These are phyloP conservation scores for Leccinum ochraceum DNA, from an alignment of 768 basidiomycete species.

Conservation along the genomic window DNA sequence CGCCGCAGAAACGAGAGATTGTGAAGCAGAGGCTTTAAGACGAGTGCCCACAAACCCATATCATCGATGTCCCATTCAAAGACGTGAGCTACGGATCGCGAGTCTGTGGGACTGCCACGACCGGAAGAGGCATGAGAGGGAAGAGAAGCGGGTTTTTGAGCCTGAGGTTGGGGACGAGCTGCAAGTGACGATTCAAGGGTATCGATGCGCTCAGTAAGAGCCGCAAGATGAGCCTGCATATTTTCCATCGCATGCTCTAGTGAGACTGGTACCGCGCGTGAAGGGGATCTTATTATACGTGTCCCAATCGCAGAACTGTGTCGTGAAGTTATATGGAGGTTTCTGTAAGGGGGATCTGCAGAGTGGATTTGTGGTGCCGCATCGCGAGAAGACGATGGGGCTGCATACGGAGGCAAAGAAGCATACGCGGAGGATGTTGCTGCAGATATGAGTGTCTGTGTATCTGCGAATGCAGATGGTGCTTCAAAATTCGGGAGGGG, in stretches of 20 bases:
- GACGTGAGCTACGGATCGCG: constrained; percentile 23
- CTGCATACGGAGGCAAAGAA: constrained; percentile 38
- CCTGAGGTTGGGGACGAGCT: constrained; percentile 28
- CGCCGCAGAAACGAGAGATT: constrained; percentile 49
- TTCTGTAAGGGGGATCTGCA: constrained; percentile 38
- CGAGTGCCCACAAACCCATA: constrained; percentile 79
- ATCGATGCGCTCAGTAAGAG: constrained; percentile 82
- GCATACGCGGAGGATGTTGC: constrained; percentile 39
- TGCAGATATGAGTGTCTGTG: constrained; percentile 40
- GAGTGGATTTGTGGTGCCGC: constrained; percentile 40
- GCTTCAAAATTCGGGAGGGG: constrained; percentile 72
- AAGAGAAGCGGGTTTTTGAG: constrained; percentile 42
- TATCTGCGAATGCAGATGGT: constrained; percentile 68
- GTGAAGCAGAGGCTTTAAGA: constrained; percentile 64
- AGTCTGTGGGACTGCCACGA: constrained; percentile 44
- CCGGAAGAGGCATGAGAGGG: constrained; percentile 42
- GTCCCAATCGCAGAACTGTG: constrained; percentile 35
- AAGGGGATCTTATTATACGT: constrained; percentile 44
- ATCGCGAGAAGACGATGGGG: constrained; percentile 41
- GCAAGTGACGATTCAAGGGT: constrained; percentile 50
- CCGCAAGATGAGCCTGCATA: constrained; percentile 79
- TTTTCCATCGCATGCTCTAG: constrained; percentile 79
- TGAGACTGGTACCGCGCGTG: constrained; percentile 31
- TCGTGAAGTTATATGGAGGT: constrained; percentile 36
- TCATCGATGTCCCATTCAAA: constrained; percentile 73